Base-by-base conservation (phyloP, 371 early-diverging fungal species). In the Lichtheimia ramosa region DNA sequence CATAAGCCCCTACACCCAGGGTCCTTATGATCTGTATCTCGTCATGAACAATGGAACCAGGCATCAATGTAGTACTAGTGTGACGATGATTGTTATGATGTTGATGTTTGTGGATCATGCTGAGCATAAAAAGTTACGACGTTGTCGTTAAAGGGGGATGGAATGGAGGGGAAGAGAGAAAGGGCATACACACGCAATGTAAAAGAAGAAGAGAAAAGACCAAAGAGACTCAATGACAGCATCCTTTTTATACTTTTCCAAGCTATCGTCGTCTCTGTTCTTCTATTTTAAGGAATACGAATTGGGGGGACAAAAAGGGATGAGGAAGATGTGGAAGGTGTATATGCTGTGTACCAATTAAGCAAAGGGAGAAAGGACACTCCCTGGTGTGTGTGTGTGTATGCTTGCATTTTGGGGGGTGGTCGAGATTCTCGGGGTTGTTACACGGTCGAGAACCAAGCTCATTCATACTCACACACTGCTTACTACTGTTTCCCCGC, bases 1-100 rank as follows among this genome's bases (percentile, higher is more conserved):
- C 89, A 59, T 86, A 92, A 2, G 84, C 85, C 4, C 92, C 92
- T 25, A 81, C 63, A 41, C 89, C 90, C 6, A 92, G 73, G n/a
- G 89, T 71, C 24, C 77, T 66, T 13, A 68, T 48, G 12, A 77
- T 66, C 51, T 77, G 64, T 13, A 74, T 62, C 15, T 48, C 20
- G 42, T 74, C 64, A 51, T 73, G 69, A 59, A 80, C 63, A 23
- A 56, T 48, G 24, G 71, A 67, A 18, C 79, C 75, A 43, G 69
- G 59, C 23, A 73, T 50, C 43, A 72, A 46, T 16, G 46, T n/a
- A 10, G n/a, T n/a, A n/a, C n/a, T n/a, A n/a, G 41, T 54, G 64
- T 46, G 55, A 15, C 42, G 43, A 40, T 43, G 16, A 7, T 53
- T 21, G 40, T 53, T 20, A 39, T 40, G 54, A 41, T 41, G 7